phyloP scores from a whole-genome alignment of 345 rosid species.

The Firmiana major region DNA sequence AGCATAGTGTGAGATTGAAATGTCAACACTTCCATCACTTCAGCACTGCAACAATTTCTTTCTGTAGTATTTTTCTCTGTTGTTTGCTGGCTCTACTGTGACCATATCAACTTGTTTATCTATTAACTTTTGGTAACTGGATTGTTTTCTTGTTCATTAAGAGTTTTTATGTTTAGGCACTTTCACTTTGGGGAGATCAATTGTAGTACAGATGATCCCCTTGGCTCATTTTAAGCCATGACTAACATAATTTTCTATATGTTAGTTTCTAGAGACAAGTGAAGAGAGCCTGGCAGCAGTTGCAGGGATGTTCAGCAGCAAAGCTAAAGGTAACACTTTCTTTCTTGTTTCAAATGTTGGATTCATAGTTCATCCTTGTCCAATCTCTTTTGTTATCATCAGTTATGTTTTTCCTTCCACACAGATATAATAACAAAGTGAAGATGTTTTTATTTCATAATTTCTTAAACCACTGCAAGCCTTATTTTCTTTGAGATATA shows the following conservation, averaged over 20 bases:
- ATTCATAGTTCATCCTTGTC: background rate
- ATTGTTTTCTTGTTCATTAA: background rate
- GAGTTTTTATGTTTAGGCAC: slow-evolving; percentile 8
- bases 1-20: background rate
- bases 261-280: slow-evolving; percentile 86
- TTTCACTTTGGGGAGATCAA: background rate
- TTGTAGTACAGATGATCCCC: background rate
- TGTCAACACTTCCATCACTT: background rate
- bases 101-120: background rate
- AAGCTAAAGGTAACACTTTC: slow-evolving; percentile 80
- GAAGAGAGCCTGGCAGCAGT: slow-evolving; percentile 96
- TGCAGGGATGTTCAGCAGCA: slow-evolving; percentile 99
- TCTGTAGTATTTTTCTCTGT: background rate
- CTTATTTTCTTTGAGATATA: no score
- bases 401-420: no score
- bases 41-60: background rate
- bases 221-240: slow-evolving; percentile 3
- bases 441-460: no score
- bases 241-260: slow-evolving; percentile 18
- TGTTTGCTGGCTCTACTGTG: background rate
- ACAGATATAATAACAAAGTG: no score
- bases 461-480: no score
- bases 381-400: background rate
- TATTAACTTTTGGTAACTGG: background rate
- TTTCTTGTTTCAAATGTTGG: slow-evolving; percentile 9